These are phyloP conservation scores for Ceratocystis ficicola DNA, from an alignment of 2,329 filamentous ascomycete genomes.

Conservation along the genomic window DNA sequence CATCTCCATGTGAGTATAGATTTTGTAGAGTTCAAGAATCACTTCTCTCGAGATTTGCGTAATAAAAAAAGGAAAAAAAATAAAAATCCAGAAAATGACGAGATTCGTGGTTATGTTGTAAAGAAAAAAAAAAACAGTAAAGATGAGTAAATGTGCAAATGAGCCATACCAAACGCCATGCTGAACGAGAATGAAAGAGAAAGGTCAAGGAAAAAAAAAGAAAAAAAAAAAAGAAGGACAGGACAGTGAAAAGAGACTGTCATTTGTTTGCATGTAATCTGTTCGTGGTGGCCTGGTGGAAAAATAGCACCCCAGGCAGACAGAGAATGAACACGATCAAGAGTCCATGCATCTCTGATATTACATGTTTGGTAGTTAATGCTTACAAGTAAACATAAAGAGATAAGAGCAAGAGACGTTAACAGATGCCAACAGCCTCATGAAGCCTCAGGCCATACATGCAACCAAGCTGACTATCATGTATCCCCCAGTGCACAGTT, in stretches of 20 bases:
- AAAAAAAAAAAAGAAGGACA: not conserved
- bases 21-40: conserved; percentile 11
- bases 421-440: not conserved
- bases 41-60: conserved; percentile 1
- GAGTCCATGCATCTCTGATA: not conserved
- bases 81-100: not conserved
- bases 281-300: not conserved
- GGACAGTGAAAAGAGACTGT: not conserved
- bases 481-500: not conserved
- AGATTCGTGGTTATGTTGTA: not conserved
- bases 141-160: conserved; percentile 10
- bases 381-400: conserved; percentile 6
- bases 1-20: not conserved
- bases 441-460: not conserved
- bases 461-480: not conserved
- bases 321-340: not conserved
- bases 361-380: conserved; percentile 12
- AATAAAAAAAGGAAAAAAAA: conserved; percentile 8
- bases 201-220: conserved; percentile 1
- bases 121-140: conserved; percentile 20
- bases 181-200: conserved; percentile 17
- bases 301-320: not conserved
- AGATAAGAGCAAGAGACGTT: not conserved
- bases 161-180: conserved; percentile 19
- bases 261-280: conserved; percentile 1